These are phyloP conservation scores for Ophiostoma ips DNA, from an alignment of 2,329 filamentous ascomycete genomes.

Conservation along the genomic window DNA sequence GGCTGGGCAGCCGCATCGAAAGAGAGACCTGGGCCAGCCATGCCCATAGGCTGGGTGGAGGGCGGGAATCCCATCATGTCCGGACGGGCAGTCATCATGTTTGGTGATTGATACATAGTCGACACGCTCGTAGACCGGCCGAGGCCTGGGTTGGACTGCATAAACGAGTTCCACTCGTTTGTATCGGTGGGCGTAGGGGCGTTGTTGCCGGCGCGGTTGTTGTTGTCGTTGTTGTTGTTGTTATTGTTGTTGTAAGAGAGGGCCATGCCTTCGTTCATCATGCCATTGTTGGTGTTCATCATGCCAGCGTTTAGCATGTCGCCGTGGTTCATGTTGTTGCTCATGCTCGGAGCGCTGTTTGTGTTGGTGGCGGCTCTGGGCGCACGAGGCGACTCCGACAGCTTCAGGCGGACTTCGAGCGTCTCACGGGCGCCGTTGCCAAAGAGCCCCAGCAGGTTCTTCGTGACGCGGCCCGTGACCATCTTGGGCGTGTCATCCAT, in stretches of 20 bases:
- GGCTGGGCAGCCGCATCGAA: slow-evolving; percentile 4
- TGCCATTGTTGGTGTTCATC: not conserved
- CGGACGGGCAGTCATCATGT: slow-evolving; percentile 16
- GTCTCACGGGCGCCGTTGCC: slow-evolving; percentile 74
- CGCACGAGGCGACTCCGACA: slow-evolving; percentile 60
- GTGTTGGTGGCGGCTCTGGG: slow-evolving; percentile 8
- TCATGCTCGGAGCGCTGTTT: slow-evolving; percentile 9
- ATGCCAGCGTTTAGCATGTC: not conserved
- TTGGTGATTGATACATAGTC: slow-evolving; percentile 21
- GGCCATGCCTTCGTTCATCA: not conserved
- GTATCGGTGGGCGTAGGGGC: slow-evolving; percentile 43
- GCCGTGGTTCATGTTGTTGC: not conserved
- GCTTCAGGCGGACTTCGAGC: slow-evolving; percentile 79
- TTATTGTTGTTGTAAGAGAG: slow-evolving; percentile 6
- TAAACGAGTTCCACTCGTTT: slow-evolving; percentile 64
- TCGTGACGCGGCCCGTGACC: slow-evolving; percentile 82
- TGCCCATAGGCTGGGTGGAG: not conserved
- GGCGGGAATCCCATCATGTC: slow-evolving; percentile 9
- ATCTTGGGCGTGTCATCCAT: slow-evolving; percentile 39
- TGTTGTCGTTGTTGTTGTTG: slow-evolving; percentile 14
- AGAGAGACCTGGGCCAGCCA: not conserved
- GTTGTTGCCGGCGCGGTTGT: slow-evolving; percentile 17
- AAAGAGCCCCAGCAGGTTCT: slow-evolving; percentile 74
- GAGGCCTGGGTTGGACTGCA: slow-evolving; percentile 52
- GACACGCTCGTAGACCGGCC: slow-evolving; percentile 25